Percentiles rank a stretch among this genome's conserved stretches.
Evolutionary conservation across 176 grass and related monocot genomes (phyloP).

Genomic region (Aegilops speltoides): DNA sequence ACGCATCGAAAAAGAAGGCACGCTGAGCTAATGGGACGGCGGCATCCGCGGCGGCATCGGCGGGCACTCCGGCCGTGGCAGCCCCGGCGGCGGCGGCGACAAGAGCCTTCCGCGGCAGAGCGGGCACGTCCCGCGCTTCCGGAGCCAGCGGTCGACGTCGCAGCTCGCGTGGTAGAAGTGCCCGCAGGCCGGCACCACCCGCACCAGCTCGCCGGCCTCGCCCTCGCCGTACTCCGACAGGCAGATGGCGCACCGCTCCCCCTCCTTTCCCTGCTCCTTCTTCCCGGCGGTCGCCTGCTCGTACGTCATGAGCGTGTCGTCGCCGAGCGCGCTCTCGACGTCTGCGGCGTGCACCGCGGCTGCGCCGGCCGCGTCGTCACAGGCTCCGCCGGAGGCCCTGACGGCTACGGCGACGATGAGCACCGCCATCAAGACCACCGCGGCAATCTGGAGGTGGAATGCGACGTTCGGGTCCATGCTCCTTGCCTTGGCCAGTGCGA

Average conservation of each 20-base stretch:
- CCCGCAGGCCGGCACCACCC: conserved; percentile 45
- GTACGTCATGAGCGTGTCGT: conserved; percentile 25
- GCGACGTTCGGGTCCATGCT: conserved; percentile 1
- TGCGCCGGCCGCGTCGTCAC: neutral
- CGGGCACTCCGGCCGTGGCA: conserved; percentile 30
- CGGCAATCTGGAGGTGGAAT: conserved; percentile 16
- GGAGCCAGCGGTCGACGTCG: conserved; percentile 42
- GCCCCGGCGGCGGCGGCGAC: conserved; percentile 16
- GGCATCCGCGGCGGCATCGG: conserved; percentile 25
- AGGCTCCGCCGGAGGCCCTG: neutral
- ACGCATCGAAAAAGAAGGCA: neutral
- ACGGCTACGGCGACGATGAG: conserved; percentile 16
- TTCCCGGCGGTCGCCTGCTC: conserved; percentile 19
- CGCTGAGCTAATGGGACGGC: no score
- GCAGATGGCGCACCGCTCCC: conserved; percentile 25
- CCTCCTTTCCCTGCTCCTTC: neutral
- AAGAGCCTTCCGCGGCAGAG: conserved; percentile 8
- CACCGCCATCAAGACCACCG: neutral
- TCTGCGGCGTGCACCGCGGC: neutral
- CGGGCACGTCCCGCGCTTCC: conserved; percentile 17
- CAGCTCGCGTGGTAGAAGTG: conserved; percentile 52
- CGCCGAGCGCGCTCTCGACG: conserved; percentile 30
- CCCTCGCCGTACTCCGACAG: conserved; percentile 1
- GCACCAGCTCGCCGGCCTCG: conserved; percentile 15
- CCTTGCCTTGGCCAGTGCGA: neutral